Evolutionary conservation across 2,329 filamentous ascomycete species (phyloP).

Genomic region (Aspergillus aculeatinus): DNA sequence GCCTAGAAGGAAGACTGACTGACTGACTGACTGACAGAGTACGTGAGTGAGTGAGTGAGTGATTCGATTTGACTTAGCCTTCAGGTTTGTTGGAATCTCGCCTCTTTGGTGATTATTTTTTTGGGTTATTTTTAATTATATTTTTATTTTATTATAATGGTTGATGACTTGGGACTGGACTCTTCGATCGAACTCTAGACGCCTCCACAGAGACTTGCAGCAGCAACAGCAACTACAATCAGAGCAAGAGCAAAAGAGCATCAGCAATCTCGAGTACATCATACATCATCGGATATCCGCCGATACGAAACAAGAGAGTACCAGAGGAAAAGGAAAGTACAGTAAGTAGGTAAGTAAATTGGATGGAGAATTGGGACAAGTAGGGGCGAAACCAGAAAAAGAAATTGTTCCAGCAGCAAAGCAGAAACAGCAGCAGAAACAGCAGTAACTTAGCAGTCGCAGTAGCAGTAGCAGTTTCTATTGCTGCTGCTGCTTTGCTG

Average conservation of each 20-base stretch:
- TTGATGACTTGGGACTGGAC: conserved; percentile 4
- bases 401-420: conserved; percentile 18
- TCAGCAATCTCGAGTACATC: neutral
- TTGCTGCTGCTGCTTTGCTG: conserved; percentile 9
- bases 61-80: conserved; percentile 2
- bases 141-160: too few relatives aligned
- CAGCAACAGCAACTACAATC: neutral
- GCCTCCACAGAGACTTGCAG: conserved; percentile 19
- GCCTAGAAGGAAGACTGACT: conserved; percentile 15
- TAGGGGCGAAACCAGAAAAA: conserved; percentile 16
- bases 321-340: neutral
- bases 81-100: neutral
- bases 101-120: neutral
- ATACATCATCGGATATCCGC: neutral
- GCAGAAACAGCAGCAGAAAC: conserved; percentile 7
- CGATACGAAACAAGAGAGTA: neutral
- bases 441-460: too few relatives aligned
- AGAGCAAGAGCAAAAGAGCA: neutral
- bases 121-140: neutral
- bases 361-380: conserved; percentile 7
- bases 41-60: neutral
- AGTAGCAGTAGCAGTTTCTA: neutral
- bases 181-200: conserved; percentile 19
- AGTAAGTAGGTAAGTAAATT: neutral
- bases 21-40: conserved; percentile 6